A percentile compares a stretch with the other conserved stretches of the same genome.
These are phyloP conservation scores for Delonix regia DNA, from an alignment of 306 rosid species.

Conservation along the genomic window DNA sequence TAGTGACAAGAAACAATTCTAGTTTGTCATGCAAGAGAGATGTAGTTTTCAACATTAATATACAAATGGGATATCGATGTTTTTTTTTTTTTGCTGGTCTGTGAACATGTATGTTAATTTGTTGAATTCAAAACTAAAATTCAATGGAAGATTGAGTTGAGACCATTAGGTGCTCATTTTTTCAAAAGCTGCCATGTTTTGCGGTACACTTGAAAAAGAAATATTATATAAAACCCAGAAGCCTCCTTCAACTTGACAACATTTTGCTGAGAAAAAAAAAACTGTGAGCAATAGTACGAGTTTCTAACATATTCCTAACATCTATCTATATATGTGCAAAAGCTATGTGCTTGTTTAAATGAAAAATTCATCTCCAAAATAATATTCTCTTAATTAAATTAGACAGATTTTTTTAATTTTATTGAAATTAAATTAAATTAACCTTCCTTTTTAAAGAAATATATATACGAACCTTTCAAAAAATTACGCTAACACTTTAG, in stretches of 20 bases:
- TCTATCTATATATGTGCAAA: background rate
- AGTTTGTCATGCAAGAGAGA: background rate
- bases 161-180: background rate
- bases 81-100: background rate
- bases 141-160: background rate
- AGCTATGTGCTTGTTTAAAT: background rate
- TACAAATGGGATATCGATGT: background rate
- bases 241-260: too few species aligned
- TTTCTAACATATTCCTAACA: background rate
- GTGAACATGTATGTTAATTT: background rate
- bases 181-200: background rate
- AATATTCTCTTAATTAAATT: too few species aligned
- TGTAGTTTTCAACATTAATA: background rate
- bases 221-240: too few species aligned
- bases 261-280: too few species aligned
- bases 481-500: too few species aligned
- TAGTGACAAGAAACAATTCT: background rate
- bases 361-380: background rate
- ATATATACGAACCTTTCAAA: too few species aligned
- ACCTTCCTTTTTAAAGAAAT: too few species aligned
- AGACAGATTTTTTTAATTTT: too few species aligned
- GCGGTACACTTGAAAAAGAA: background rate
- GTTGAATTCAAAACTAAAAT: conserved; percentile 7
- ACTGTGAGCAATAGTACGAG: background rate
- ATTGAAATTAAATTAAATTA: too few species aligned